A percentile compares a stretch with the other conserved stretches of the same genome.
These are phyloP conservation scores for Allium fistulosum DNA, from an alignment of 106 monocot genomes.

Conservation along the genomic window DNA sequence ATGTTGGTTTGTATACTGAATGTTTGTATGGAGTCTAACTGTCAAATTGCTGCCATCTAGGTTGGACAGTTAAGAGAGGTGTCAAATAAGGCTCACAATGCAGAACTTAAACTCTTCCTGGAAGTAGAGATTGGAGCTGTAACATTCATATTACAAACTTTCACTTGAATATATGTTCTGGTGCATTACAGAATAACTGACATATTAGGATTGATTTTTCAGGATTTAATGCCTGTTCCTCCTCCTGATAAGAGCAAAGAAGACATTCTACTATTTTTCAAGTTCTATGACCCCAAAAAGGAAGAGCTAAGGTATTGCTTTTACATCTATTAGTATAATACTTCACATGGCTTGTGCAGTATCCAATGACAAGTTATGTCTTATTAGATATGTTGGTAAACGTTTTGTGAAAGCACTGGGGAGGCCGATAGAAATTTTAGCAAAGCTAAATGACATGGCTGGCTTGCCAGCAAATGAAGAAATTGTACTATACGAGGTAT, in stretches of 20 bases:
- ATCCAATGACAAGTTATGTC: not conserved
- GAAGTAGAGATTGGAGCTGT: slow-evolving; percentile 68
- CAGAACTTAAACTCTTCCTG: slow-evolving; percentile 88
- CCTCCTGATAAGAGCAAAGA: slow-evolving; percentile 86
- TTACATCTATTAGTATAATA: not conserved
- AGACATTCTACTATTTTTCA: slow-evolving; percentile 91
- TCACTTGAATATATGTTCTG: not conserved
- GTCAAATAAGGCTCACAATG: slow-evolving; percentile 89
- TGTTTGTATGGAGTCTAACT: too few relatives aligned
- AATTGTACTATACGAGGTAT: slow-evolving; percentile 92
- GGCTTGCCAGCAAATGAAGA: slow-evolving; percentile 72
- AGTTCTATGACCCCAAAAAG: slow-evolving; percentile 89
- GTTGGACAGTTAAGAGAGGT: slow-evolving; percentile 92
- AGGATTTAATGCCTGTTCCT: slow-evolving; percentile 63
- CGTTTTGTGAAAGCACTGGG: slow-evolving; percentile 78
- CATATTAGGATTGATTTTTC: not conserved
- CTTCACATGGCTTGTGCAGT: not conserved
- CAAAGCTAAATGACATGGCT: slow-evolving; percentile 91
- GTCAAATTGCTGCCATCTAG: slow-evolving; percentile 26
- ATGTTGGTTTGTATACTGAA: too few relatives aligned
- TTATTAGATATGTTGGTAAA: slow-evolving; percentile 73
- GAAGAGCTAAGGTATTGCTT: slow-evolving; percentile 77
- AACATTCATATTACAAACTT: not conserved
- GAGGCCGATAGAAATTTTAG: slow-evolving; percentile 72
- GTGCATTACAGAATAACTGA: not conserved